Evolutionary conservation across 1,284 basidiomycete species (phyloP).

Genomic region (Heterobasidion parviporum): DNA sequence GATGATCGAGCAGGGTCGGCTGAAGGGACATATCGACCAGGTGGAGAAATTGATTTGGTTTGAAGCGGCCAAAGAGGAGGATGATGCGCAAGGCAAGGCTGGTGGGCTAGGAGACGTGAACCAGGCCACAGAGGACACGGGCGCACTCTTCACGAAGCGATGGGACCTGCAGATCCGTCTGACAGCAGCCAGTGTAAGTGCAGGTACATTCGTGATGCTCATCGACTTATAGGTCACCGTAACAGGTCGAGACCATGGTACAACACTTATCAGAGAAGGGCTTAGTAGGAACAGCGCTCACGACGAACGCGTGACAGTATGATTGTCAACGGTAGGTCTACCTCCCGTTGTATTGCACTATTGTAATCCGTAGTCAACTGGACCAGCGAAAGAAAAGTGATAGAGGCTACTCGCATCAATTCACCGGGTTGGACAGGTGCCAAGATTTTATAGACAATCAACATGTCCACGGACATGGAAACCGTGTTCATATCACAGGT

Average conservation of each 20-base stretch:
- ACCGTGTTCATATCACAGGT: too few species aligned
- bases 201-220: neutral
- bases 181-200: conserved; percentile 73
- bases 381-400: too few species aligned
- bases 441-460: too few species aligned
- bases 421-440: too few species aligned
- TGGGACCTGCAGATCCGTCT: conserved; percentile 88
- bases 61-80: conserved; percentile 73
- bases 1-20: conserved; percentile 93
- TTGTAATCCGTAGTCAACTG: too few species aligned
- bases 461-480: too few species aligned
- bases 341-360: too few species aligned
- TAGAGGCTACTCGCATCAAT: too few species aligned
- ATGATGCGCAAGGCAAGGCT: conserved; percentile 86
- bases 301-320: neutral
- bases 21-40: conserved; percentile 90
- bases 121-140: conserved; percentile 76
- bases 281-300: conserved; percentile 32
- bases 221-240: neutral
- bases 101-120: conserved; percentile 86
- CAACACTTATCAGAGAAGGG: conserved; percentile 69
- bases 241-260: conserved; percentile 73
- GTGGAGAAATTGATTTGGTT: conserved; percentile 91
- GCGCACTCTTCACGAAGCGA: conserved; percentile 80
- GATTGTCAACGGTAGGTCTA: neutral